These are phyloP conservation scores for Euphorbia celastroides DNA, from an alignment of 441 rosid genomes.

Conservation along the genomic window DNA sequence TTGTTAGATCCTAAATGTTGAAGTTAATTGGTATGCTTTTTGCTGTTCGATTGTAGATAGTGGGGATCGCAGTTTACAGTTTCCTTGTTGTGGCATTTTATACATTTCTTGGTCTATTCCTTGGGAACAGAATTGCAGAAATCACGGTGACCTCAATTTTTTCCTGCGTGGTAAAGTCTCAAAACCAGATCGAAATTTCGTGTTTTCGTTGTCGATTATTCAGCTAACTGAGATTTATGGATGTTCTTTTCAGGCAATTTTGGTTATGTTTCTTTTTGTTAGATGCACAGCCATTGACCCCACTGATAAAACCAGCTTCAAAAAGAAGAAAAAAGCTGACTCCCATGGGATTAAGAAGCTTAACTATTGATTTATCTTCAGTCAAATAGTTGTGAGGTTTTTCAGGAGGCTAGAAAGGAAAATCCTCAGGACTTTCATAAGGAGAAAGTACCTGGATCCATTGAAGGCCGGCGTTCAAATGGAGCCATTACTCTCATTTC, in stretches of 20 bases:
- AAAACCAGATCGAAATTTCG: not conserved
- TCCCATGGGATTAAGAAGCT: conserved; percentile 47
- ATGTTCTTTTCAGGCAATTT: conserved; percentile 53
- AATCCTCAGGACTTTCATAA: conserved; percentile 67
- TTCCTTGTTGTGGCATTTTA: conserved; percentile 63
- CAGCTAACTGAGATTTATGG: conserved; percentile 2
- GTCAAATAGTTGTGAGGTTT: conserved; percentile 68
- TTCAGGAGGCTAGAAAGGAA: conserved; percentile 78
- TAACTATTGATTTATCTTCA: conserved; percentile 62
- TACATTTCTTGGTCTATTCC: conserved; percentile 70
- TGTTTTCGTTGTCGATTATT: not conserved
- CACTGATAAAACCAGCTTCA: conserved; percentile 68
- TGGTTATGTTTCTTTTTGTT: conserved; percentile 63
- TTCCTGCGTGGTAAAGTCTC: conserved; percentile 57
- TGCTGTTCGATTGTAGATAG: conserved; percentile 46
- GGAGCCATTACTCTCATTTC: conserved; percentile 86
- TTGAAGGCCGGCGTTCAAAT: conserved; percentile 48
- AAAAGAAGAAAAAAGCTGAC: conserved; percentile 49
- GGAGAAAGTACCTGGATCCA: conserved; percentile 85
- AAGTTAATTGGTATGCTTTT: not conserved
- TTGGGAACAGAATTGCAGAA: conserved; percentile 70
- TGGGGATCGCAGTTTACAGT: conserved; percentile 70
- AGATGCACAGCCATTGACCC: conserved; percentile 87
- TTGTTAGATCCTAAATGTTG: not conserved
- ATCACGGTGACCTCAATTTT: conserved; percentile 51